Evolutionary conservation across 164 flowering plant species (phyloP).

Genomic region (Kingdonia uniflora): DNA sequence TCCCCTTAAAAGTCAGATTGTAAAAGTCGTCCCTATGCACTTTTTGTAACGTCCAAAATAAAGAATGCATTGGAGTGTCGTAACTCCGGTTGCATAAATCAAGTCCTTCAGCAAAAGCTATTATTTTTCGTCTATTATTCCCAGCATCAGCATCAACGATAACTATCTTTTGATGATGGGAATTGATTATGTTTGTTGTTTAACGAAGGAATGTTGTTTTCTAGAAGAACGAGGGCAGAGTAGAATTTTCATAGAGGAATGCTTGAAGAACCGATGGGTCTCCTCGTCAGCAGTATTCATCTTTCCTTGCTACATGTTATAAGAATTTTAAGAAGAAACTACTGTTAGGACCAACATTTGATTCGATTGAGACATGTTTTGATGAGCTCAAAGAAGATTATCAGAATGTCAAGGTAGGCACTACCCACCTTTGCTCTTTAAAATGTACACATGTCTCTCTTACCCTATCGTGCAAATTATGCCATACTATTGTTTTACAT

Average conservation of each 20-base stretch:
- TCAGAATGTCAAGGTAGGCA: too few species aligned
- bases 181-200: constrained; percentile 56
- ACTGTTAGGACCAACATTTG: too few species aligned
- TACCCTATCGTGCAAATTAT: too few species aligned
- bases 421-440: too few species aligned
- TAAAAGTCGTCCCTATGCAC: constrained; percentile 68
- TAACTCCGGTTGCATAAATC: constrained; percentile 80
- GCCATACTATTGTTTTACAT: too few species aligned
- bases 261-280: constrained; percentile 83
- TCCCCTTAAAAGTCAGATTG: constrained; percentile 62
- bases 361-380: too few species aligned
- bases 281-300: constrained; percentile 97
- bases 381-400: too few species aligned
- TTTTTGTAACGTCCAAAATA: constrained; percentile 56
- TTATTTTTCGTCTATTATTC: constrained; percentile 48
- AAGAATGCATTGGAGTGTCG: constrained; percentile 64
- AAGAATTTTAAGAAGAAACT: too few species aligned
- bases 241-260: constrained; percentile 84
- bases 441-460: too few species aligned
- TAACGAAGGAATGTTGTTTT: constrained; percentile 80
- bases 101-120: constrained; percentile 84
- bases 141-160: constrained; percentile 86
- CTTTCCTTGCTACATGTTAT: constrained; percentile 66
- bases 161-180: constrained; percentile 88
- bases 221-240: constrained; percentile 90